Conservation (phyloP, 768 basidiomycete species). For the Antrodiella citrinella region DNA sequence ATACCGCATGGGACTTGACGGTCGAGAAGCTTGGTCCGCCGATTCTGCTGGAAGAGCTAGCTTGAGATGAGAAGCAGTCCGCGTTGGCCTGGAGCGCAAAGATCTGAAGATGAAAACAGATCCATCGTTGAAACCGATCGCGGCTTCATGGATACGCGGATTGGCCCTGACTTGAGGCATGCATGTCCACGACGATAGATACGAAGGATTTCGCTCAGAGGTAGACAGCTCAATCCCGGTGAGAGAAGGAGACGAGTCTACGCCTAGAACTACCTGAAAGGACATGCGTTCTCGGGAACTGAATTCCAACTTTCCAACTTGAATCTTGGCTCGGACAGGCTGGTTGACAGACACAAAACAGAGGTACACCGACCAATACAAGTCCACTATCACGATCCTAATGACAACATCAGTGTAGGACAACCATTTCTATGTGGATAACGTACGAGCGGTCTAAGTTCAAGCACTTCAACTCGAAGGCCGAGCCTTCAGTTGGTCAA, state of each 20-base stretch:
- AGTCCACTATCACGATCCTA: no score
- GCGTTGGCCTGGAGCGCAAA: not conserved
- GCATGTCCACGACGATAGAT: constrained; percentile 1
- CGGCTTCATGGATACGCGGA: constrained; percentile 15
- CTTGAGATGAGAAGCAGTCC: not conserved
- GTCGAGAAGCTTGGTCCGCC: constrained; percentile 2
- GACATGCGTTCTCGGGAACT: not conserved
- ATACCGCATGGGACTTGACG: constrained; percentile 12
- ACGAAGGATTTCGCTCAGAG: constrained; percentile 4
- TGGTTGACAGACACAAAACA: no score
- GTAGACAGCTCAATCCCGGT: constrained; percentile 1
- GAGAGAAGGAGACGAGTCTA: constrained; percentile 1
- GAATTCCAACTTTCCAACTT: no score
- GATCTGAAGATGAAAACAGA: constrained; percentile 25
- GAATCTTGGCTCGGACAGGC: no score
- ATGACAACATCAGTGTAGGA: no score
- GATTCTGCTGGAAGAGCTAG: not conserved
- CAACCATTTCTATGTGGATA: no score
- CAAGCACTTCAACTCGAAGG: no score
- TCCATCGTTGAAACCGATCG: constrained; percentile 30
- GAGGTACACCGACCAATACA: no score
- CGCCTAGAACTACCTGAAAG: constrained; percentile 6
- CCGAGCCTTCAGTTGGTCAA: no score
- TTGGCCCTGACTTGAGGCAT: not conserved
- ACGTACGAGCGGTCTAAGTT: no score